Evolutionary conservation across 2,329 filamentous ascomycete genomes (phyloP), one percentile per base, ranked within the genome.

Genomic region (Phyllosticta citrichinensis): DNA sequence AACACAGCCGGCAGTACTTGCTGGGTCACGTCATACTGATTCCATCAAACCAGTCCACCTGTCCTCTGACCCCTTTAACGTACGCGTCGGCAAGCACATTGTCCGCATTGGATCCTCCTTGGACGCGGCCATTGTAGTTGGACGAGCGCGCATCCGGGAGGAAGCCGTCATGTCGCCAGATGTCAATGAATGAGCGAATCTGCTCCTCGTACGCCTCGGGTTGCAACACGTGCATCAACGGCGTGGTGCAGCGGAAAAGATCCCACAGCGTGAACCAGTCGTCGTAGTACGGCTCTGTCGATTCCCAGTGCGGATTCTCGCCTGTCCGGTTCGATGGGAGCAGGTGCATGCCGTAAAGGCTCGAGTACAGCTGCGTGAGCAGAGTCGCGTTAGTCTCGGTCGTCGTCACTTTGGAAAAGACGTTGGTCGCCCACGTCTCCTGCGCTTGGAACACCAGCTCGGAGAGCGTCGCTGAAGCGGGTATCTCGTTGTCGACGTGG

Each of bases 61-160:
- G 74, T 4, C 83, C 85, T 12, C 80, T 76, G 2, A 89, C 80
- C 0, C 85, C 85, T 69, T 89, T 89, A 30, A 88, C 79, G 64
- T 83, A 89, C 0, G 87, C 87, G 67, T 90, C 87, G 2, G 87
- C 87, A 17, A 90, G 80, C 3, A 90, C 81, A 61, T 87, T 89
- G 69, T 90, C 87, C 3, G 83, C 81, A 66, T 89, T 89, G 12
- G 82, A 86, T 8, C 87, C 87, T 11, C 85, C 87, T 68, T 89
- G 87, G 0, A 83, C 82, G 17, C 83, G 81, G 10, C 87, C 87
- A 64, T 88, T 89, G 74, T 77, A 87, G 70, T 88, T 85, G 1
- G 83, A 87, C 0, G 84, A 87, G 11, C 86, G 81, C 0, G 79
- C 86, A 66, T 88, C 85, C 0, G 85, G 85, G 67, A 87, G 75